phyloP scores from a whole-genome alignment of 371 early-diverging fungal species.

The Mucor piriformis region DNA sequence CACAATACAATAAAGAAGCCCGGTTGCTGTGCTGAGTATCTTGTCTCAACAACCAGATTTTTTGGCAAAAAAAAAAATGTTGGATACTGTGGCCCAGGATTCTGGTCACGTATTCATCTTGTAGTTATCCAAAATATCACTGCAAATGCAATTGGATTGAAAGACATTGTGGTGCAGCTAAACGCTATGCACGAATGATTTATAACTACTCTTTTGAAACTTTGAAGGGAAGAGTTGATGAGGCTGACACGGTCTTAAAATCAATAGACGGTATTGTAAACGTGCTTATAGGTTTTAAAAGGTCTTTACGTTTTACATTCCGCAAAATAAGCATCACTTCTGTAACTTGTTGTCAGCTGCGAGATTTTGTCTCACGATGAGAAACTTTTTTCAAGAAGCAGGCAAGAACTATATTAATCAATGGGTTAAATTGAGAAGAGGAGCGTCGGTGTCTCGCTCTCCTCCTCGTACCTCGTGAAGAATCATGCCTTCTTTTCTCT shows the following conservation, averaged over 20 bases:
- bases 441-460: no score
- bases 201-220: constrained; percentile 37
- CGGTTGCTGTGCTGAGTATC: not conserved
- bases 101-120: constrained; percentile 9
- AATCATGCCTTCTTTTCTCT: no score
- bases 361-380: no score
- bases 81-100: not conserved
- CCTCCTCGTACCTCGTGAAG: no score
- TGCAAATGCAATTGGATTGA: constrained; percentile 8
- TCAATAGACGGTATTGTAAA: not conserved
- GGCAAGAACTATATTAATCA: no score
- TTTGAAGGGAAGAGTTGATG: constrained; percentile 48
- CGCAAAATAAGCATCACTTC: no score
- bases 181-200: not conserved
- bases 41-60: not conserved
- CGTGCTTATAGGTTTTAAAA: not conserved
- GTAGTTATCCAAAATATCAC: constrained; percentile 15
- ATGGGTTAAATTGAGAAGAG: no score
- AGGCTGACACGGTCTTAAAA: not conserved
- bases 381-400: no score
- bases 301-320: no score
- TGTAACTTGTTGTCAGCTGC: no score
- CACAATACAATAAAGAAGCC: no score
- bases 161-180: constrained; percentile 2
- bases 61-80: not conserved